Conservation (phyloP, 768 basidiomycete genomes). For the Mycena maculata region DNA sequence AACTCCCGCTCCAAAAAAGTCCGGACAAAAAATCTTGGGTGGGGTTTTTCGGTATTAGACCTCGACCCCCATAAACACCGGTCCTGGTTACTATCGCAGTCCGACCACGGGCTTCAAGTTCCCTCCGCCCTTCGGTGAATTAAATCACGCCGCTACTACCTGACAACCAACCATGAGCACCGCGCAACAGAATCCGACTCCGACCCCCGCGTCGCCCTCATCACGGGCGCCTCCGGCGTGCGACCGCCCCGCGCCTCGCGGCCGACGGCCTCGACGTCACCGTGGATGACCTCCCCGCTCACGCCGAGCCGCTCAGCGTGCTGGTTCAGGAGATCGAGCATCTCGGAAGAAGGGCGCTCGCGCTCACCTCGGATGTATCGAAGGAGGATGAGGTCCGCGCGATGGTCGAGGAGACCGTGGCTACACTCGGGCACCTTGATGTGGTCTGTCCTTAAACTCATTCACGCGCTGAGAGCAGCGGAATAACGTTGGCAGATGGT, state of each 20-base stretch:
- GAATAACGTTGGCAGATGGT: conserved; percentile 43
- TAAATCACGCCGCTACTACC: no score
- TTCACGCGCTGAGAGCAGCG: no score
- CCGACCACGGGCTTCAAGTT: no score
- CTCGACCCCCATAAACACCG: no score
- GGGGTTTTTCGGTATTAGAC: no score
- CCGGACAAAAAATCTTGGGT: no score
- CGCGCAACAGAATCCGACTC: not conserved
- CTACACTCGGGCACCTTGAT: conserved; percentile 40
- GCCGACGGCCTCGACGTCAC: conserved; percentile 47
- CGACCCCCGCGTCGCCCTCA: conserved; percentile 39
- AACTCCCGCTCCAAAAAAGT: no score
- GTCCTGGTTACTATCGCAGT: no score
- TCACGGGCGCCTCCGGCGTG: conserved; percentile 49
- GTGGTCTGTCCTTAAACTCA: conserved; percentile 36
- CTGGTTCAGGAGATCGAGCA: conserved; percentile 43
- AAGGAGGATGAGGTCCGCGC: conserved; percentile 43
- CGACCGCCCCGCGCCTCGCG: conserved; percentile 47
- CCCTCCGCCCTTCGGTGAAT: no score
- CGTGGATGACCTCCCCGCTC: conserved; percentile 41
- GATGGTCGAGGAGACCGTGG: conserved; percentile 40
- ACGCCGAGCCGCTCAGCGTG: conserved; percentile 34
- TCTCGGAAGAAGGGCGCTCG: conserved; percentile 34
- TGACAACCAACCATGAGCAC: conserved; percentile 20
- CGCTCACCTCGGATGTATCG: conserved; percentile 41